Conservation (phyloP, 176 grass and related monocot species). For the Olyra latifolia region DNA sequence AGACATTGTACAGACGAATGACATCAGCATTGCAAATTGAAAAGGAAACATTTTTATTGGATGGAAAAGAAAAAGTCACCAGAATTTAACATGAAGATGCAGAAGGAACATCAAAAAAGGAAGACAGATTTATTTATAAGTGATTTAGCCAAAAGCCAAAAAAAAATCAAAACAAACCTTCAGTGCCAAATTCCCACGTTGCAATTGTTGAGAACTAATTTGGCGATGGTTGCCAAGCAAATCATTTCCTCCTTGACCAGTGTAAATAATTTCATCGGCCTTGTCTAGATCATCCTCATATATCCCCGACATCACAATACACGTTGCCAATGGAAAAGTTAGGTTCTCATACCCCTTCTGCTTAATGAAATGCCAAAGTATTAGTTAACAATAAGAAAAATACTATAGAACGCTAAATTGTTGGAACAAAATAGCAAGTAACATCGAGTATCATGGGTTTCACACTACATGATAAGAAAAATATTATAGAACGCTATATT, state of each 20-base stretch:
- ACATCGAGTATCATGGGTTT: too few species aligned
- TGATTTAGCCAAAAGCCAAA: not conserved
- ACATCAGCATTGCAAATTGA: not conserved
- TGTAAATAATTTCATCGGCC: conserved; percentile 80
- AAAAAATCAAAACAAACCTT: conserved; percentile 48
- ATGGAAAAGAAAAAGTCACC: not conserved
- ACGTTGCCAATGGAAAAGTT: conserved; percentile 73
- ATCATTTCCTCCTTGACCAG: conserved; percentile 91
- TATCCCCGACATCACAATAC: conserved; percentile 83
- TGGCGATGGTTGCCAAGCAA: conserved; percentile 89
- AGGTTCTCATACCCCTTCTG: conserved; percentile 60
- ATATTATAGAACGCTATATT: too few species aligned
- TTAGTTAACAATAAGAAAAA: not conserved
- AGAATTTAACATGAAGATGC: not conserved
- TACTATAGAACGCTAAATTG: too few species aligned
- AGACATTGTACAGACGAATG: not conserved
- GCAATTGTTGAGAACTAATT: conserved; percentile 68
- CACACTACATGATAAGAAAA: too few species aligned
- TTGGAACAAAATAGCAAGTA: too few species aligned
- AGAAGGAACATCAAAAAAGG: not conserved
- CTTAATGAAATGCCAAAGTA: conserved; percentile 21
- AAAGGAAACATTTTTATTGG: not conserved
- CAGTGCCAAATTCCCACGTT: conserved; percentile 81
- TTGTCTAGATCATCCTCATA: conserved; percentile 94
- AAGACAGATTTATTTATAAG: not conserved